phyloP scores from a whole-genome alignment of 306 rosid genomes.

The Aeschynomene evenia region DNA sequence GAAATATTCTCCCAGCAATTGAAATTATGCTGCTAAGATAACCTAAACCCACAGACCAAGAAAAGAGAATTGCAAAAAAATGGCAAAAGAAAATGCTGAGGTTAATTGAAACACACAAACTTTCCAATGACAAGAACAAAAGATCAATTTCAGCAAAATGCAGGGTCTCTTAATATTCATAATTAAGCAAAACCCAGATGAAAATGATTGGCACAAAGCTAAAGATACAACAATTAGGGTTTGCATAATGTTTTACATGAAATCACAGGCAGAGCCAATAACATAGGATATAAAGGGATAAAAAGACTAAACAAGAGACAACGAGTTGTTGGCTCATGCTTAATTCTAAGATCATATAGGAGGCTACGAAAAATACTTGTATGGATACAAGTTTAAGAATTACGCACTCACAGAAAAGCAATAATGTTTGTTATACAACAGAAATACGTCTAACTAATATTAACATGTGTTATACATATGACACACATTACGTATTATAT shows the following conservation, averaged over 20 bases:
- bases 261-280: not conserved
- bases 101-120: not conserved
- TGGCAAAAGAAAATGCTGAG: too few relatives aligned
- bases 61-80: too few relatives aligned
- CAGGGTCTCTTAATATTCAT: not conserved
- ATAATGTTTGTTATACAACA: too few relatives aligned
- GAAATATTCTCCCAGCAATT: not conserved
- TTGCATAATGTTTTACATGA: not conserved
- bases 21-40: not conserved
- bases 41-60: not conserved
- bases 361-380: too few relatives aligned
- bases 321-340: conserved; percentile 71
- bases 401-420: too few relatives aligned
- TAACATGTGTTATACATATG: too few relatives aligned
- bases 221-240: not conserved
- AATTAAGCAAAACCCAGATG: not conserved
- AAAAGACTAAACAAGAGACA: conserved; percentile 47
- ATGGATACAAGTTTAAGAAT: too few relatives aligned
- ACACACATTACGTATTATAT: too few relatives aligned
- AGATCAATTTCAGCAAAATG: not conserved
- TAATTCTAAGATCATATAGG: conserved; percentile 16
- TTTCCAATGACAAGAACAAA: not conserved
- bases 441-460: too few relatives aligned
- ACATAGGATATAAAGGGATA: not conserved
- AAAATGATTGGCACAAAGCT: not conserved